Base-by-base conservation (phyloP, 2,329 filamentous ascomycete species). In the Aspergillus carbonarius region DNA sequence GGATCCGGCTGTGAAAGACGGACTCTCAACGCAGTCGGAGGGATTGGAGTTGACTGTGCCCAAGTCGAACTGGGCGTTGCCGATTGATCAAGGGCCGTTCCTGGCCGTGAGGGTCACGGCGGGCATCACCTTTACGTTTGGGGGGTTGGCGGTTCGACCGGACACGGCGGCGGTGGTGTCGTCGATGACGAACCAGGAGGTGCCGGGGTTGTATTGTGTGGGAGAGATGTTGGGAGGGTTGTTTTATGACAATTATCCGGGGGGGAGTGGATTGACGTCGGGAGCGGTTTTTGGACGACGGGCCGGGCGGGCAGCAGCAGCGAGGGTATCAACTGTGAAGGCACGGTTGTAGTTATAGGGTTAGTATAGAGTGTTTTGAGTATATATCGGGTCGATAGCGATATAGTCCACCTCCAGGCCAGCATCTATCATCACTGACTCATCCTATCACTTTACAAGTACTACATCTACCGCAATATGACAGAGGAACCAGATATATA, bases 71-170 rank as follows among this genome's bases (percentile, higher is more conserved):
- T 89, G 87, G 87, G 87, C 87, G 0, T 63, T 85, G 5, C 81
- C 86, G 0, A 64, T 90, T 7, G 78, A 81, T 37, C 69, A 83
- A 61, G 75, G 77, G 0, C 87, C 87, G 0, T 89, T 85, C 65
- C 71, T 87, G 23, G 87, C 87, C 1, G 82, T 89, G 47, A 84
- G 85, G 63, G 85, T 89, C 2, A 83, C 82, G 4, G 85, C 84
- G 47, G 87, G 88, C 1, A 81, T 90, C 15, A 89, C 86, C 0
- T 90, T 89, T 63, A 89, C 87, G 0, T 90, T 89, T 73, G 87
- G 86, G 1, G 86, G 87, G 0, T 71, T 89, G 6, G 78, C 79
- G 5, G 81, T 87, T 1, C 79, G 85, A 50, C 78, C 84, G 0
- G 70, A 82, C 23, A 86, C 83, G 0, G 79, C 81, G 2, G 76